phyloP scores from a whole-genome alignment of 805 yeast genomes.

The Candida caryicola region DNA sequence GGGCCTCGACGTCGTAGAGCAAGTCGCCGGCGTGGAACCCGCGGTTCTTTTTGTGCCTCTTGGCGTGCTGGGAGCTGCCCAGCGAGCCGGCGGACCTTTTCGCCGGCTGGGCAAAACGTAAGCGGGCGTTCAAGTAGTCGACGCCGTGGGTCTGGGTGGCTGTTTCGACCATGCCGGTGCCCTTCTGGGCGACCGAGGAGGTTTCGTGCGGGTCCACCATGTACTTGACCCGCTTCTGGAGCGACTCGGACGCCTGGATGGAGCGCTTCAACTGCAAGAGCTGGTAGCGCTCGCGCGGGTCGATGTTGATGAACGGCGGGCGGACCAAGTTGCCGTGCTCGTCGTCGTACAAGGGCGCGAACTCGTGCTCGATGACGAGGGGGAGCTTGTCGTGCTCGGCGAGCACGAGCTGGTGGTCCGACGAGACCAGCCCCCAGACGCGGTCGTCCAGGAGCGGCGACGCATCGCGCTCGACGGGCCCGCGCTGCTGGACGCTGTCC shows the following conservation, averaged over 20 bases:
- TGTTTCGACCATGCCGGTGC: slow-evolving; percentile 34
- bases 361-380: slow-evolving; percentile 27
- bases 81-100: slow-evolving; percentile 14
- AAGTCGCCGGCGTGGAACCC: slow-evolving; percentile 37
- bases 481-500: slow-evolving; percentile 8
- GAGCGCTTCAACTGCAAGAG: slow-evolving; percentile 39
- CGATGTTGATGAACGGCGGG: slow-evolving; percentile 44
- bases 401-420: neutral
- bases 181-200: slow-evolving; percentile 5
- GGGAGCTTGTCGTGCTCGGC: slow-evolving; percentile 8
- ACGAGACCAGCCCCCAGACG: neutral
- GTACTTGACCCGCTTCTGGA: slow-evolving; percentile 34
- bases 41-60: slow-evolving; percentile 17
- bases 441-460: slow-evolving; percentile 5
- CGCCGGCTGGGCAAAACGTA: slow-evolving; percentile 23
- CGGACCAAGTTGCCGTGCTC: slow-evolving; percentile 37
- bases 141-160: slow-evolving; percentile 40
- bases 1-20: slow-evolving; percentile 27
- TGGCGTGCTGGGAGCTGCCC: slow-evolving; percentile 7
- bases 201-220: slow-evolving; percentile 44
- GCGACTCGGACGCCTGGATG: slow-evolving; percentile 33
- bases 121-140: slow-evolving; percentile 25
- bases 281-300: slow-evolving; percentile 42
- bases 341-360: slow-evolving; percentile 35
- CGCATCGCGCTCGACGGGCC: slow-evolving; percentile 1